phyloP scores from a whole-genome alignment of 306 rosid genomes.

The Senna tora region DNA sequence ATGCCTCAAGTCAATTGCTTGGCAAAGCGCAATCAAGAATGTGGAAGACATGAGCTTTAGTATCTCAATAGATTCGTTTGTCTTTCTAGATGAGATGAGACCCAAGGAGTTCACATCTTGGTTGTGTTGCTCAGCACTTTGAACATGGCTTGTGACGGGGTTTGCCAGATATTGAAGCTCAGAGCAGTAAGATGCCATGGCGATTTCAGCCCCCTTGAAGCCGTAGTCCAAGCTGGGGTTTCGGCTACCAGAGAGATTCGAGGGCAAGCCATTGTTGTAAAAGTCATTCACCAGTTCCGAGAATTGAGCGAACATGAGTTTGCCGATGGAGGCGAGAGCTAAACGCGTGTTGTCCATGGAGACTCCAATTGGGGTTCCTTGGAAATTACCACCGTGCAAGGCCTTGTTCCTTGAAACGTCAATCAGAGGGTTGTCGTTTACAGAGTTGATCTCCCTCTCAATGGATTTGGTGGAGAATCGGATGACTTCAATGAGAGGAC shows the following conservation, averaged over 20 bases:
- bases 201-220: conserved; percentile 88
- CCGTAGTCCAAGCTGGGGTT: conserved; percentile 94
- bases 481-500: conserved; percentile 86
- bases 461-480: conserved; percentile 83
- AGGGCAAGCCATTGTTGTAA: conserved; percentile 87
- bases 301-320: conserved; percentile 91
- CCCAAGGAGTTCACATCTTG: conserved; percentile 95
- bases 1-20: conserved; percentile 88
- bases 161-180: conserved; percentile 84
- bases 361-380: conserved; percentile 95
- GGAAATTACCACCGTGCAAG: conserved; percentile 91
- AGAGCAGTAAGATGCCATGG: conserved; percentile 94
- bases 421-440: conserved; percentile 88
- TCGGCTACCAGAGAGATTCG: conserved; percentile 75
- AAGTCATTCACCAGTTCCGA: conserved; percentile 89
- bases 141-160: conserved; percentile 89
- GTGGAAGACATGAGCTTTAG: conserved; percentile 87
- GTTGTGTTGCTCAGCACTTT: conserved; percentile 92
- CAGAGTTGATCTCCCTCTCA: conserved; percentile 89
- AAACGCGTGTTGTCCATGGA: conserved; percentile 95
- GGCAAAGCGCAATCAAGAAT: conserved; percentile 76
- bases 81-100: conserved; percentile 78
- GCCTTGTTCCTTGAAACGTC: conserved; percentile 96
- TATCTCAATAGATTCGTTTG: conserved; percentile 75
- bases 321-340: conserved; percentile 86